Base-by-base conservation (phyloP, 768 basidiomycete genomes). In the Boletus tomentosulus region DNA sequence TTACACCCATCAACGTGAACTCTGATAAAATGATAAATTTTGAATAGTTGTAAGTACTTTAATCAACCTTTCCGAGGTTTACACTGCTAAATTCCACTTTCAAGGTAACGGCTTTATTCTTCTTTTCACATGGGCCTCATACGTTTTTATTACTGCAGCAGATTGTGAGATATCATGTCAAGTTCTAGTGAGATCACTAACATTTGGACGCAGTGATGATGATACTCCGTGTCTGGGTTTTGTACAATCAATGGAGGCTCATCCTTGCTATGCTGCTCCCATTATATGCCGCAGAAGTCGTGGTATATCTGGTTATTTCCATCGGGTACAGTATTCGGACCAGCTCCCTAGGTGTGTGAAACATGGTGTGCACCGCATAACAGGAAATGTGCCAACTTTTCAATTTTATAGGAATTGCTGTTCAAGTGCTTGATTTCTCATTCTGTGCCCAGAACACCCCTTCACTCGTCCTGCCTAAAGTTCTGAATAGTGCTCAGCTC, bases 21-120 rank as follows among this genome's bases (percentile, higher is more conserved):
- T 31, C 30, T 6, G 30, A 31, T 5, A 5, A 31, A 19, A 19
- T 19, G 19, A 19, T 15, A 6, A 27, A 13, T 7, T 16, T 16
- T 25, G 19, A 11, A 6, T 7, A 60, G 59, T 15, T 61, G 59
- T 61, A 19, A 57, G 59, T 24, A 12, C 13, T 13, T 16, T 7
- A 13, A 15, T 42, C 19, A 25, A 25, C 12, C 3, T 15, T n/a
- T 28, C 15, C 7, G 11, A 43, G 6, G 25, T 43, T 25, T 12
- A 43, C 25, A 6, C 25, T 7, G 15, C 42, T 27, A 5, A 43
- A 43, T 12, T 22, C 2, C 25, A 13, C 13, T 12, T 6, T 12
- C 2, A 13, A 60, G 42, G 42, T 12, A 22, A 6, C 4, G 7
- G 6, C 4, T 5, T 43, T 28, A 16, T 27, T 27, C 1, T 43